Evolutionary conservation across 2,329 filamentous ascomycete species (phyloP).

Genomic region (Colletotrichum sp.): DNA sequence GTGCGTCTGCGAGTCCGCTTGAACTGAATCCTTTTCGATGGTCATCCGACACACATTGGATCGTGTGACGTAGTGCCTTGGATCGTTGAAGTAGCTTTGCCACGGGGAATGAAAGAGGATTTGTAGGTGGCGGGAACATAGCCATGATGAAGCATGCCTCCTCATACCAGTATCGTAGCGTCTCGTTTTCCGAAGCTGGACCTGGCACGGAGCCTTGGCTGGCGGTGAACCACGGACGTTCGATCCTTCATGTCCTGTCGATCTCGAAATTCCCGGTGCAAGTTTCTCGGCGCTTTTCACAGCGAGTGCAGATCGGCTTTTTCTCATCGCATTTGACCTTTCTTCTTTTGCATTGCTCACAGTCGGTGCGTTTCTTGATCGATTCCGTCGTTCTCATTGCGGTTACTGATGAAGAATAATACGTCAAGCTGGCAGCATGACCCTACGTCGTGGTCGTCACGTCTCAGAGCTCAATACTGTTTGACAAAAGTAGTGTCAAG

Average conservation of each 20-base stretch:
- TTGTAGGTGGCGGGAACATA: neutral
- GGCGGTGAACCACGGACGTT: neutral
- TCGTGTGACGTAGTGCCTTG: neutral
- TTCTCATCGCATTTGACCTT: neutral
- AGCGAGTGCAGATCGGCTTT: neutral
- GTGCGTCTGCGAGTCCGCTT: neutral
- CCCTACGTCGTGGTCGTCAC: neutral
- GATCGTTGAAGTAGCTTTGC: neutral
- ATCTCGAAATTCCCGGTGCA: neutral
- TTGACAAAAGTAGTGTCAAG: neutral
- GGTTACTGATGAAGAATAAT: neutral
- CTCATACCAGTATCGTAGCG: neutral
- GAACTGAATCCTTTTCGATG: neutral
- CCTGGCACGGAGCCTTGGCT: neutral
- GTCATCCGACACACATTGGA: neutral
- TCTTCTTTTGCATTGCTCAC: neutral
- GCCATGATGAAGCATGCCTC: neutral
- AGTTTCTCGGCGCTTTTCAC: neutral
- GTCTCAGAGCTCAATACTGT: rapidly evolving
- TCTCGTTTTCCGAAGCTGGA: neutral
- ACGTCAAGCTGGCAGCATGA: neutral
- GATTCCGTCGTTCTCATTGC: neutral
- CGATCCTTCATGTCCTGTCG: neutral
- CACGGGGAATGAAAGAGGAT: neutral
- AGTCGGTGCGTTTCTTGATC: neutral